These are phyloP conservation scores for Pontederia crassipes DNA, from an alignment of 176 grass and related monocot species.

Conservation along the genomic window DNA sequence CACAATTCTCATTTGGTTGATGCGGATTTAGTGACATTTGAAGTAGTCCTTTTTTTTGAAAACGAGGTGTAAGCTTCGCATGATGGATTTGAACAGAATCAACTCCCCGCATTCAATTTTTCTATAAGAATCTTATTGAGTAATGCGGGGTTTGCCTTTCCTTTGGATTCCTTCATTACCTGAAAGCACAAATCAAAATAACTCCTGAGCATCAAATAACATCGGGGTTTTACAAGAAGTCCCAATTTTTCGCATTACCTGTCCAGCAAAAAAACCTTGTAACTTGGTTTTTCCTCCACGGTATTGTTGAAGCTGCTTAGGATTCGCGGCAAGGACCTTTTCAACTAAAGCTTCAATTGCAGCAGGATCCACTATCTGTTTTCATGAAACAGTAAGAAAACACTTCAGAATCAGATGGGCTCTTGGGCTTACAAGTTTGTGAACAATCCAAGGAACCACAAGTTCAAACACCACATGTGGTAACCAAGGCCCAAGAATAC, in stretches of 20 bases:
- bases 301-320: slow-evolving; percentile 81
- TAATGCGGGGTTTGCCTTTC: slow-evolving; percentile 81
- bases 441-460: too few relatives aligned
- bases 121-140: slow-evolving; percentile 67
- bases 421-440: not conserved
- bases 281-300: slow-evolving; percentile 72
- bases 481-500: too few relatives aligned
- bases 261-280: slow-evolving; percentile 82
- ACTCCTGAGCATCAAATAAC: not conserved
- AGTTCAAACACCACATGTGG: too few relatives aligned
- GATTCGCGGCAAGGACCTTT: slow-evolving; percentile 59
- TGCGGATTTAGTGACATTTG: too few relatives aligned
- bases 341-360: slow-evolving; percentile 77
- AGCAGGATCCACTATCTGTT: slow-evolving; percentile 69
- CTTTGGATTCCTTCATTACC: slow-evolving; percentile 98
- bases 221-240: not conserved
- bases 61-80: too few relatives aligned
- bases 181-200: slow-evolving; percentile 20
- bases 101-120: slow-evolving; percentile 45
- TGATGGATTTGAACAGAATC: not conserved
- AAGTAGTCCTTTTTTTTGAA: too few relatives aligned
- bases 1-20: too few relatives aligned
- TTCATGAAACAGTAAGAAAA: not conserved
- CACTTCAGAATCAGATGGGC: not conserved
- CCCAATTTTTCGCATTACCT: slow-evolving; percentile 26